Conservation (phyloP, 140 eudicot species). For the Oenanthe javanica region DNA sequence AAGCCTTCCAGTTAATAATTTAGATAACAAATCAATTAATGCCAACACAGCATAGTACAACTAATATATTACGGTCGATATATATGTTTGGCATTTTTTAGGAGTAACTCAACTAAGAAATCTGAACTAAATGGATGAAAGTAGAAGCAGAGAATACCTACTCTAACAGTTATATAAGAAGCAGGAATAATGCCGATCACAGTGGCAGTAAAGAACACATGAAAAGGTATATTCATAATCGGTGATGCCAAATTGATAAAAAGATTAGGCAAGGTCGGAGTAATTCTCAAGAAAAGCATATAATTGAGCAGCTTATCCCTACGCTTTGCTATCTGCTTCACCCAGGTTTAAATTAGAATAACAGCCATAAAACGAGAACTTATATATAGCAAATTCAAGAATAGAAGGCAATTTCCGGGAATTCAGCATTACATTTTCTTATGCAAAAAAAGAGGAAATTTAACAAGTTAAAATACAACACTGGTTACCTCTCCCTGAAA, state of each 20-base stretch:
- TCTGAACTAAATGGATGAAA: no score
- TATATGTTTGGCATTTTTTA: no score
- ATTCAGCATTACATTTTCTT: not conserved
- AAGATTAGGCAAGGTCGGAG: conserved; percentile 28
- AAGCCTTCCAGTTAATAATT: not conserved
- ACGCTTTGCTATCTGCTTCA: conserved; percentile 58
- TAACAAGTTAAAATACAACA: no score
- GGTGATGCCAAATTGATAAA: conserved; percentile 82
- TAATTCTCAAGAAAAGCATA: conserved; percentile 87
- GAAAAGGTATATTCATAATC: conserved; percentile 80
- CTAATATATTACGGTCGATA: no score
- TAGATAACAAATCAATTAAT: no score
- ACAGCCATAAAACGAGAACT: not conserved
- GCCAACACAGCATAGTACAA: not conserved
- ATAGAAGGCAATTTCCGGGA: not conserved
- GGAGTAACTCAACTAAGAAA: no score
- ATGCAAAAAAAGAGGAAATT: not conserved
- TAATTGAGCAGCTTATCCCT: conserved; percentile 80
- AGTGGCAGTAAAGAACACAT: conserved; percentile 73
- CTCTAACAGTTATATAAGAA: conserved; percentile 71
- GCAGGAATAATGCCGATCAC: conserved; percentile 79
- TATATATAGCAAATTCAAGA: not conserved
- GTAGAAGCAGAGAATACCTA: conserved; percentile 24
- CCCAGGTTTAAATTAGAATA: not conserved
- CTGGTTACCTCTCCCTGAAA: no score